These are phyloP conservation scores for Dryas integrifolia DNA, from an alignment of 331 rosid genomes.

Conservation along the genomic window DNA sequence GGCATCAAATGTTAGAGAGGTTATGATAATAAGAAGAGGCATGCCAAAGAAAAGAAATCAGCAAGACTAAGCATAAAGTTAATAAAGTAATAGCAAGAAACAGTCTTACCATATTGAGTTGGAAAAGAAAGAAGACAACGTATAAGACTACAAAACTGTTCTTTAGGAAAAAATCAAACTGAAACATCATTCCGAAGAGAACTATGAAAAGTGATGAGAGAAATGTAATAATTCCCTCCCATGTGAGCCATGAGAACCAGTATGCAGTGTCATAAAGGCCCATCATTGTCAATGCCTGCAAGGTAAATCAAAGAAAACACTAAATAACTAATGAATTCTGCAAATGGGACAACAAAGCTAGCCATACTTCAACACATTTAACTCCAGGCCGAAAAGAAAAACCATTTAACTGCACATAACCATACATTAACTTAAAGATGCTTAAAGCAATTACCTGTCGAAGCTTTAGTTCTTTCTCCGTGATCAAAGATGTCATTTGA, in stretches of 20 bases:
- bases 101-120: slow-evolving; percentile 73
- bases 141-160: slow-evolving; percentile 56
- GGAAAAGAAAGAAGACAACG: slow-evolving; percentile 75
- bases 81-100: slow-evolving; percentile 13
- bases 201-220: slow-evolving; percentile 71
- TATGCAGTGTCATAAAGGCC: slow-evolving; percentile 95
- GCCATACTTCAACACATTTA: neutral
- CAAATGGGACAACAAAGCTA: too few species aligned
- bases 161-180: slow-evolving; percentile 61
- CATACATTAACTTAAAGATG: neutral
- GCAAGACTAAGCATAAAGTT: slow-evolving; percentile 15
- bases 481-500: slow-evolving; percentile 70
- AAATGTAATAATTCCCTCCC: slow-evolving; percentile 64
- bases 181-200: slow-evolving; percentile 87
- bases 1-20: slow-evolving; percentile 21
- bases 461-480: slow-evolving; percentile 90
- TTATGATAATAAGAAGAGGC: slow-evolving; percentile 1
- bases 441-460: slow-evolving; percentile 58
- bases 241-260: slow-evolving; percentile 87
- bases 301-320: neutral
- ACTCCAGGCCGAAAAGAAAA: neutral
- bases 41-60: neutral
- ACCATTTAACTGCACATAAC: neutral
- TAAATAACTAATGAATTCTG: too few species aligned
- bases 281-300: slow-evolving; percentile 85